Base-by-base conservation (phyloP, 495 filamentous ascomycete species). In the Neurospora sublineolata region DNA sequence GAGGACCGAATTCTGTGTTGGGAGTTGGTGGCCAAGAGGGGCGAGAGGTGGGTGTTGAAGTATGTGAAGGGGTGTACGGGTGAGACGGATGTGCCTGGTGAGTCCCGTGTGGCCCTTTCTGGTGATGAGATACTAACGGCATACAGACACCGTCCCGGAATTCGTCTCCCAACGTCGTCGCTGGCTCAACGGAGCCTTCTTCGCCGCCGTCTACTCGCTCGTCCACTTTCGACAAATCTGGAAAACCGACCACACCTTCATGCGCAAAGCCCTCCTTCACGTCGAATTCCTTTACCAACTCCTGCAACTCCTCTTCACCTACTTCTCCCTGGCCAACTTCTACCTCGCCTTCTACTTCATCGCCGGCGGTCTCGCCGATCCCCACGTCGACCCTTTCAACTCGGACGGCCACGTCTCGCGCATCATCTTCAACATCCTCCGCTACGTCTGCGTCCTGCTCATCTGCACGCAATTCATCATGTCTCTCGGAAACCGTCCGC, bases 311-410 rank as follows among this genome's bases (percentile, higher is more conserved):
- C 82, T 95, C 58, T 99, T 99, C 83, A 99, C 96, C 41, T 99
- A 92, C 83, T 97, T 99, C 82, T 97, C 95, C 16, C 88, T 99
- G 72, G 94, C 95, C 76, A 99, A 99, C 81, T 99, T 98, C 83
- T 99, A 98, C 79, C 88, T 99, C 69, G 95, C 93, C 73, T 99
- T 99, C 81, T 98, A 93, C 87, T 98, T 98, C 86, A 93, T 98
- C 77, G 93, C 94, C 64, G 96, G 96, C 44, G 96, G 94, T n/a
- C 87, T 99, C 16, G 88, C 91, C 6, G 93, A 98, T 75, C 80
- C 87, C 0, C 84, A 83, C 40, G 83, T 97, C 73, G 94, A 98
- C 81, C 96, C 96, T 2, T 98, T 98, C 74, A 93, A 93, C 30
- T 64, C 52, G 2, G 88, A 94, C 78, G 86, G 90, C 72, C 52